A percentile compares a stretch with the other conserved stretches of the same genome.
Evolutionary conservation across 176 grass and related monocot species (phyloP).

Genomic region (Otatea glauca): DNA sequence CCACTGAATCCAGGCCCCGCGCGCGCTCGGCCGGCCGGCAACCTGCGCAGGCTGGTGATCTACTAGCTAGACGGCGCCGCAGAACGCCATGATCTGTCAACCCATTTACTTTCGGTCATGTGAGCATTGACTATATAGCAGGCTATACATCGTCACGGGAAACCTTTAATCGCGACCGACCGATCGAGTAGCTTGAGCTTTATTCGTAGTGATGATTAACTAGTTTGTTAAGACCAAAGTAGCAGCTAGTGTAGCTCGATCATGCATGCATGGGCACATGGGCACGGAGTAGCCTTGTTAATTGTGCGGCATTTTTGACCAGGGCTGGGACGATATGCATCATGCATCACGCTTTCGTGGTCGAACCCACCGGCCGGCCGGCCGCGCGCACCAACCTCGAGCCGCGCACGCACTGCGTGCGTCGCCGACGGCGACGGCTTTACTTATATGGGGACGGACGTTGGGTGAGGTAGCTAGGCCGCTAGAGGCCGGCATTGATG

Average conservation of each 20-base stretch:
- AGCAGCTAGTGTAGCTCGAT: neutral
- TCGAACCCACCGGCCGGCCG: constrained; percentile 14
- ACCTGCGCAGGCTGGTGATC: neutral
- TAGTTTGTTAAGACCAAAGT: neutral
- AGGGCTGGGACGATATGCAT: neutral
- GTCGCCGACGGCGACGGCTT: constrained; percentile 43
- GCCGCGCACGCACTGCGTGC: constrained; percentile 17
- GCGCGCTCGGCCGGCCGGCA: neutral
- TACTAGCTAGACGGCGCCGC: constrained; percentile 29
- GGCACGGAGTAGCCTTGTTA: neutral
- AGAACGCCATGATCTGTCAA: constrained; percentile 2
- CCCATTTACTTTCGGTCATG: constrained; percentile 19
- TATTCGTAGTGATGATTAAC: constrained; percentile 4
- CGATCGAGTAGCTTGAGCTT: constrained; percentile 10
- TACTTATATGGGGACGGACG: neutral
- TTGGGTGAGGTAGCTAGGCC: neutral
- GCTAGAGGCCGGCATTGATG: neutral
- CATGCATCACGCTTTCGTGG: neutral
- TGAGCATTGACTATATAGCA: constrained; percentile 33
- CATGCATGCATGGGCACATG: neutral
- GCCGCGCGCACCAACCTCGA: constrained; percentile 24
- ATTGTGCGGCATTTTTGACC: constrained; percentile 26
- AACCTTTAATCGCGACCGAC: neutral
- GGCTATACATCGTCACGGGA: neutral
- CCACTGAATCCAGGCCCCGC: neutral